These are phyloP conservation scores for Aspergillus sp. DNA, from an alignment of 2,329 filamentous ascomycete genomes.

Conservation along the genomic window DNA sequence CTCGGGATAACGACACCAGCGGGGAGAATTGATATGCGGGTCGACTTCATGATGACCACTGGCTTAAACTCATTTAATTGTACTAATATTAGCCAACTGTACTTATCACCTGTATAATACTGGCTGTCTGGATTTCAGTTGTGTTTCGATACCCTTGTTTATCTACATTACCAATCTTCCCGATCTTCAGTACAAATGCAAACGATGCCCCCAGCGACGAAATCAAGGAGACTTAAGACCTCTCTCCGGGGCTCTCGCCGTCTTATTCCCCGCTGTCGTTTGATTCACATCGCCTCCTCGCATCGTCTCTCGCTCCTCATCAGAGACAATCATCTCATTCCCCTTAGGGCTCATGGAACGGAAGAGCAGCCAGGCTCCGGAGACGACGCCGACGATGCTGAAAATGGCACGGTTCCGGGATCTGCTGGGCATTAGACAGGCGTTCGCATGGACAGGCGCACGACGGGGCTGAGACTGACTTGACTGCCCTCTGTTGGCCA, in stretches of 20 bases:
- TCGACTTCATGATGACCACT: too few species aligned
- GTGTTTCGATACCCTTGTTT: background rate
- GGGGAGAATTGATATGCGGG: slow-evolving; percentile 14
- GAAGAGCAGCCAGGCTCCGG: slow-evolving; percentile 12
- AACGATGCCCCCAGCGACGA: too few species aligned
- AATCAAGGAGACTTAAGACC: too few species aligned
- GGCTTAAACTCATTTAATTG: background rate
- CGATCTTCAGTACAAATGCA: too few species aligned
- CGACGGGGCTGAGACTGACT: too few species aligned
- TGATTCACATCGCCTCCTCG: slow-evolving; percentile 6
- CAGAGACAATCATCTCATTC: slow-evolving; percentile 6
- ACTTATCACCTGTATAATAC: background rate
- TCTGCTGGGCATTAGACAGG: slow-evolving; percentile 4
- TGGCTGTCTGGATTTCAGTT: background rate
- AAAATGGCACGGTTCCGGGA: slow-evolving; percentile 13
- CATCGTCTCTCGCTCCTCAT: slow-evolving; percentile 10
- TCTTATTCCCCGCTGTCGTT: slow-evolving; percentile 7
- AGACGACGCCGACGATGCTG: slow-evolving; percentile 13
- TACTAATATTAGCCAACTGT: too few species aligned
- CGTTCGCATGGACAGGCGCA: too few species aligned
- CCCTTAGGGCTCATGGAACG: slow-evolving; percentile 9
- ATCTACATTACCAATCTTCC: too few species aligned
- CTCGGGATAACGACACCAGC: slow-evolving; percentile 11
- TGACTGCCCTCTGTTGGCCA: too few species aligned
- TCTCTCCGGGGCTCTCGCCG: slow-evolving; percentile 5